Percentiles rank a stretch among this genome's conserved stretches.
phyloP scores from a whole-genome alignment of 2,329 filamentous ascomycete genomes.

The Septoria linicola region DNA sequence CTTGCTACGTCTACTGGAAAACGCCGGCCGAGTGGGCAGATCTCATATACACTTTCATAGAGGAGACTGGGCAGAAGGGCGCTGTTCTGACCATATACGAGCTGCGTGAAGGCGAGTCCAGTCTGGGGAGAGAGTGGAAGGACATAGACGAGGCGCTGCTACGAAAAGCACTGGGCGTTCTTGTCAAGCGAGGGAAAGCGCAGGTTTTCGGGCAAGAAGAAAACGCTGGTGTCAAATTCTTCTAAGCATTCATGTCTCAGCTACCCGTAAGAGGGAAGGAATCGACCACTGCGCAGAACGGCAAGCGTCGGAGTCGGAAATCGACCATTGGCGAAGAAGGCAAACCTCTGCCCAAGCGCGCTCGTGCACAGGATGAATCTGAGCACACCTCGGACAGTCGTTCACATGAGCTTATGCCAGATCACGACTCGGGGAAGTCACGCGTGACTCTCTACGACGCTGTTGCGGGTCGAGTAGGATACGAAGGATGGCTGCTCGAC shows the following conservation, averaged over 20 bases:
- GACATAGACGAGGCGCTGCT: slow-evolving; percentile 76
- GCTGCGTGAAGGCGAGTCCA: slow-evolving; percentile 80
- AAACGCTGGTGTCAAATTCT: slow-evolving; percentile 93
- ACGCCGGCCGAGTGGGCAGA: slow-evolving; percentile 88
- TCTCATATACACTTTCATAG: slow-evolving; percentile 73
- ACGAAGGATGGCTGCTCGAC: slow-evolving; percentile 44
- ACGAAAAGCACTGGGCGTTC: slow-evolving; percentile 71
- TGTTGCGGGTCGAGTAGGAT: slow-evolving; percentile 58
- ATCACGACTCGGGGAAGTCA: slow-evolving; percentile 3
- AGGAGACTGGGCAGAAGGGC: slow-evolving; percentile 84
- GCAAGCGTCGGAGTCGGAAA: slow-evolving; percentile 13
- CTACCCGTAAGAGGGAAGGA: slow-evolving; percentile 4
- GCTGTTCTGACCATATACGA: slow-evolving; percentile 91
- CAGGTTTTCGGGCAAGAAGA: slow-evolving; percentile 91
- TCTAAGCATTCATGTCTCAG: slow-evolving; percentile 53
- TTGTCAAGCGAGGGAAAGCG: slow-evolving; percentile 87
- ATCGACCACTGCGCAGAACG: background rate
- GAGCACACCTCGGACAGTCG: background rate
- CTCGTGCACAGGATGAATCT: background rate
- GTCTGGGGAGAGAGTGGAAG: slow-evolving; percentile 47
- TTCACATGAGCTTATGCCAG: background rate
- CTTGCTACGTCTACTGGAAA: slow-evolving; percentile 79
- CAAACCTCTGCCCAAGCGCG: slow-evolving; percentile 12
- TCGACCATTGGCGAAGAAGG: slow-evolving; percentile 10
- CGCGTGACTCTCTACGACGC: slow-evolving; percentile 65